Evolutionary conservation across 2,329 filamentous ascomycete genomes (phyloP).

Genomic region (Colletotrichum navitas): DNA sequence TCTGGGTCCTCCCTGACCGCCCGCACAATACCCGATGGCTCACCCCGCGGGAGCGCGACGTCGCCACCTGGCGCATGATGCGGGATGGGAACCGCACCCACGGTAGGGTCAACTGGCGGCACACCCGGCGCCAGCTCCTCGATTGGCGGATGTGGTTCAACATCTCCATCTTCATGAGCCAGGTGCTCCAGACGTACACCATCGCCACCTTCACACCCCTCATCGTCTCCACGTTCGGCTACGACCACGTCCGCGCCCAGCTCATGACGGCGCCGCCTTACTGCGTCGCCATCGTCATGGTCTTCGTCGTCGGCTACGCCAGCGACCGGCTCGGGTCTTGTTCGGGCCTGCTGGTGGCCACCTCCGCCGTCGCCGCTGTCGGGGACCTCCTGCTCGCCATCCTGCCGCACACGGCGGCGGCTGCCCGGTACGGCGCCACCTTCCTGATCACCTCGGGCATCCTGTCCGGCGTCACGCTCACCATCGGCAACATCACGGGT

Average conservation of each 20-base stretch:
- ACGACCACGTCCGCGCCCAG: constrained; percentile 42
- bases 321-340: constrained; percentile 42
- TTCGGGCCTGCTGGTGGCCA: constrained; percentile 37
- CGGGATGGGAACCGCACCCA: constrained; percentile 42
- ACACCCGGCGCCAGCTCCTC: constrained; percentile 43
- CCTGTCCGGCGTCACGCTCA: constrained; percentile 24
- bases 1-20: constrained; percentile 44
- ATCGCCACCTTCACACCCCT: constrained; percentile 44
- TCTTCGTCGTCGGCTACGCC: constrained; percentile 36
- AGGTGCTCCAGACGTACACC: constrained; percentile 38
- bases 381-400: constrained; percentile 30
- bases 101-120: constrained; percentile 27
- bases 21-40: constrained; percentile 43
- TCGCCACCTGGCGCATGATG: constrained; percentile 43
- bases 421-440: constrained; percentile 28
- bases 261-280: constrained; percentile 43
- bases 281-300: constrained; percentile 42
- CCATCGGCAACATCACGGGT: constrained; percentile 31
- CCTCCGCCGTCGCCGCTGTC: constrained; percentile 35
- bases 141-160: constrained; percentile 61
- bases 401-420: constrained; percentile 17
- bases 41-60: constrained; percentile 42
- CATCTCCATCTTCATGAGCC: constrained; percentile 57
- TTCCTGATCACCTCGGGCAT: constrained; percentile 32
- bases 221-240: constrained; percentile 45